Evolutionary conservation across 164 flowering plant species (phyloP).

Genomic region (Chloranthus sessilifolius): DNA sequence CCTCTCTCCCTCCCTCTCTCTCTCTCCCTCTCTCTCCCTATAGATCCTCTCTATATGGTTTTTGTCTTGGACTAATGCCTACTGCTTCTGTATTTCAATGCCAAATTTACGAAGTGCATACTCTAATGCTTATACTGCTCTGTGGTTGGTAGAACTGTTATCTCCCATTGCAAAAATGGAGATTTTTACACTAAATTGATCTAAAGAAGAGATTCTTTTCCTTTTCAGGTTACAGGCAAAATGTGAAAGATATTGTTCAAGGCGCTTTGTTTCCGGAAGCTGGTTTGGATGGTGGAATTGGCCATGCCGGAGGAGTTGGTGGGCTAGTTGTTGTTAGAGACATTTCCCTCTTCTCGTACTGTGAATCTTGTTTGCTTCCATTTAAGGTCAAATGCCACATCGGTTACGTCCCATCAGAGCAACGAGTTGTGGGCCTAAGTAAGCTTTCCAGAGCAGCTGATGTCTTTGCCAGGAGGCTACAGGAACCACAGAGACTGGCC

Average conservation of each 20-base stretch:
- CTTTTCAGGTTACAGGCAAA: conserved; percentile 60
- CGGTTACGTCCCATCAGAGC: conserved; percentile 87
- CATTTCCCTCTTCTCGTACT: conserved; percentile 80
- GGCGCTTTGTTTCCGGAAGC: conserved; percentile 87
- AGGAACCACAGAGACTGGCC: conserved; percentile 80
- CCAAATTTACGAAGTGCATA: too few relatives aligned
- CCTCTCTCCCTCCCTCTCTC: too few relatives aligned
- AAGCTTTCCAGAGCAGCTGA: conserved; percentile 88
- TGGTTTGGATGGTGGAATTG: conserved; percentile 56
- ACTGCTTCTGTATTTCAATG: too few relatives aligned
- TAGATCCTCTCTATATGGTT: too few relatives aligned
- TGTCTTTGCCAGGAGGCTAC: conserved; percentile 86
- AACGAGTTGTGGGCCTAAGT: conserved; percentile 83
- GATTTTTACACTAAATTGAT: too few relatives aligned
- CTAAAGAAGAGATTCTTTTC: neutral
- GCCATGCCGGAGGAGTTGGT: conserved; percentile 82
- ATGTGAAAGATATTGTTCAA: conserved; percentile 67
- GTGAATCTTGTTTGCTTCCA: conserved; percentile 93
- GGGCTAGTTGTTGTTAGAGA: conserved; percentile 90
- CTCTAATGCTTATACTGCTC: too few relatives aligned
- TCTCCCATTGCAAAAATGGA: too few relatives aligned
- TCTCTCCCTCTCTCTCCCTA: too few relatives aligned
- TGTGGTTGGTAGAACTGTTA: too few relatives aligned
- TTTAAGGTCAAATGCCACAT: conserved; percentile 90
- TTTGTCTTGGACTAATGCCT: too few relatives aligned